These are phyloP conservation scores for Simmondsia chinensis DNA, from an alignment of 148 eudicot species.

Conservation along the genomic window DNA sequence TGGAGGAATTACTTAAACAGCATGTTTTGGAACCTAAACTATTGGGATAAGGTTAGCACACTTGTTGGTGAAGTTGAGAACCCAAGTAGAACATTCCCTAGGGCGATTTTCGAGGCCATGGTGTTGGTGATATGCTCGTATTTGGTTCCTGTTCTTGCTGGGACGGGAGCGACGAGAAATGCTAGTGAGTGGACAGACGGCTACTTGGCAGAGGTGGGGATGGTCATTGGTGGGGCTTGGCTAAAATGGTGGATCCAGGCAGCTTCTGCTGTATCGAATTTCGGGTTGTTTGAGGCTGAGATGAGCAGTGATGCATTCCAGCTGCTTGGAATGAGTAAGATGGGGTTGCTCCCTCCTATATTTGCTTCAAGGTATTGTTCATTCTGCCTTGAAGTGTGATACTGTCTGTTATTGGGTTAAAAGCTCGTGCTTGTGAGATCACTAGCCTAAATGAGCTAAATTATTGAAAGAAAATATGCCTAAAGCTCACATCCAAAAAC, in stretches of 20 bases:
- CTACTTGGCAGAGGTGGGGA: constrained; percentile 67
- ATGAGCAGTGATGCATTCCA: constrained; percentile 83
- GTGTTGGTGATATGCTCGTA: constrained; percentile 49
- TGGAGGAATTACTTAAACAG: constrained; percentile 68
- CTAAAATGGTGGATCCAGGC: constrained; percentile 83
- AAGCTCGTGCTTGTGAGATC: too few relatives aligned
- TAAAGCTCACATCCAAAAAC: too few relatives aligned
- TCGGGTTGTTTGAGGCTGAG: constrained; percentile 84
- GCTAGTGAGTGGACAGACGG: constrained; percentile 66
- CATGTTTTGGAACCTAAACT: constrained; percentile 85
- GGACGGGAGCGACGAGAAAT: constrained; percentile 54
- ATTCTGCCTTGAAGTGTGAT: too few relatives aligned
- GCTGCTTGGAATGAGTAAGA: constrained; percentile 85
- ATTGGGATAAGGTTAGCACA: constrained; percentile 90
- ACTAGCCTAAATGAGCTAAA: too few relatives aligned
- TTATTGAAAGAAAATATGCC: too few relatives aligned
- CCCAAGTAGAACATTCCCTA: constrained; percentile 55
- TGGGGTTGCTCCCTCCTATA: constrained; percentile 66
- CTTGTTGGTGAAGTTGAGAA: constrained; percentile 71
- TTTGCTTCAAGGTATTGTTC: constrained; percentile 62
- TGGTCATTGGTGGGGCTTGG: constrained; percentile 76
- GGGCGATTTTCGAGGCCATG: constrained; percentile 56
- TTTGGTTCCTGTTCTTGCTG: constrained; percentile 67
- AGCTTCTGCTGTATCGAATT: constrained; percentile 67
- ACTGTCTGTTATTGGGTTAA: too few relatives aligned